These are phyloP conservation scores for Boletus eberwhitei DNA, from an alignment of 768 basidiomycete genomes.

Conservation along the genomic window DNA sequence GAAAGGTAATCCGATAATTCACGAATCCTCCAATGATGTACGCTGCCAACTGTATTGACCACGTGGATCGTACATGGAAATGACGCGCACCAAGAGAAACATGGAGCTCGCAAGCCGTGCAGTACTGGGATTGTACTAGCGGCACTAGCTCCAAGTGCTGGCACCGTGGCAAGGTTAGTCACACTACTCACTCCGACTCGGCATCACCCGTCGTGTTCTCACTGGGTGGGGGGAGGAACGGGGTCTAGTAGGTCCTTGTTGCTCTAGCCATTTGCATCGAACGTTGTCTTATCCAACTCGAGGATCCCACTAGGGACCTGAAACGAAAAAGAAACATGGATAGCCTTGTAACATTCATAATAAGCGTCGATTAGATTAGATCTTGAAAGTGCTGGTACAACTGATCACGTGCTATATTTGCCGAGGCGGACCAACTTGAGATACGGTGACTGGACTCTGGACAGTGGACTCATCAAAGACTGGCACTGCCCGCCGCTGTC, in stretches of 20 bases:
- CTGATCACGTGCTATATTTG: slow-evolving; percentile 24
- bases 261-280: too few relatives aligned
- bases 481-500: not conserved
- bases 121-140: too few relatives aligned
- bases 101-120: too few relatives aligned
- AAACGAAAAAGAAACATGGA: slow-evolving; percentile 22
- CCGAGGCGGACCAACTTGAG: slow-evolving; percentile 14
- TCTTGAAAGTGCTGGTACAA: not conserved
- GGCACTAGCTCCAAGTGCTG: slow-evolving; percentile 49
- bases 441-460: not conserved
- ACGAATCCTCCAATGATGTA: slow-evolving; percentile 71
- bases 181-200: slow-evolving; percentile 17
- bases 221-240: slow-evolving; percentile 52
- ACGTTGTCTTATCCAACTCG: slow-evolving; percentile 47
- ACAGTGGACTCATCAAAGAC: not conserved
- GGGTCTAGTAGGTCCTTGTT: slow-evolving; percentile 85
- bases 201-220: too few relatives aligned
- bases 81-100: too few relatives aligned
- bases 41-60: too few relatives aligned
- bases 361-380: slow-evolving; percentile 14
- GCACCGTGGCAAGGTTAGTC: not conserved
- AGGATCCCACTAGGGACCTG: slow-evolving; percentile 39
- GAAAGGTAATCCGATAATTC: slow-evolving; percentile 27
- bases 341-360: too few relatives aligned
- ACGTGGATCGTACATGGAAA: slow-evolving; percentile 73